Evolutionary conservation across 805 yeast species (phyloP), one percentile per base, ranked within the genome.

Genomic region (Candida dendrica): DNA sequence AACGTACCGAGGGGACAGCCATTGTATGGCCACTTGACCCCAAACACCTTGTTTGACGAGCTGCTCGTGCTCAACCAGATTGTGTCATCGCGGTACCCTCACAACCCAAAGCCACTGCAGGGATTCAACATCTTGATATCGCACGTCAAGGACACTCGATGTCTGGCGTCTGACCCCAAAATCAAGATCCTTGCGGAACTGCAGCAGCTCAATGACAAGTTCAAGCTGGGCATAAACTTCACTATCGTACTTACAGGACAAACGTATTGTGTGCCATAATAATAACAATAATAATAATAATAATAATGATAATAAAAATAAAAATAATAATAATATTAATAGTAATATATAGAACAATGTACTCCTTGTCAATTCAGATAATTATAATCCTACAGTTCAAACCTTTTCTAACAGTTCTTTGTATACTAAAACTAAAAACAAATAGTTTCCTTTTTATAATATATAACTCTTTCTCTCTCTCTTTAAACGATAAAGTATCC

Each of bases 21-120:
- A 3, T 53, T 87, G 20, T 89, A 77, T 57, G 97, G 97, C 2
- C 97, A 89, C 61, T 56, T 89, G 61, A 80, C 84, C 11, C 95
- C 96, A 4, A 51, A 59, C 2, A 72, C 73, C 49, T 59, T 89
- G 24, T 69, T 84, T 11, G 54, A 63, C 6, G 95, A 87, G 53
- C 63, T 90, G 14, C 42, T 46, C 4, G 42, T 24, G 3, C 50
- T 72, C 14, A 46, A 57, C 15, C 48, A 47, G 15, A 36, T 41
- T 17, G 20, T 47, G 16, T 17, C 41, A 37, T n/a, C 41, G 43
- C 22, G 29, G 36, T 17, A 31, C 32, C n/a, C 15, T 29, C 2
- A 13, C 31, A 2, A 19, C 33, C 3, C 30, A 47, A 8, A 37
- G 0, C 53, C 59, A 0, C 29, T 59, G 6, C 33, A 47, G 11